Conservation (phyloP, 805 yeast species). For the Suhomyces sp. region DNA sequence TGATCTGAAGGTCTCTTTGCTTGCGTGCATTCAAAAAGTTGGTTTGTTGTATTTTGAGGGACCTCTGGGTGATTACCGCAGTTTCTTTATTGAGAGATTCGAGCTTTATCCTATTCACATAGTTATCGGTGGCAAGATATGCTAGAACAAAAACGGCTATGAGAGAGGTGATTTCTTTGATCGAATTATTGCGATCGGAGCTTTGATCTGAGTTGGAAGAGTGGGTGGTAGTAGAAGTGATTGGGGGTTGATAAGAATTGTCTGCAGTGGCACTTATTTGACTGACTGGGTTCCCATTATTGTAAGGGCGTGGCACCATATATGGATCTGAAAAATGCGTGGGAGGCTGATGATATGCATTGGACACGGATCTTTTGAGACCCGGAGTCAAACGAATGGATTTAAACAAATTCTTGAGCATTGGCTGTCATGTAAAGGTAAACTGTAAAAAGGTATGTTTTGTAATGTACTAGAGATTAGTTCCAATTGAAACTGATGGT, state of each 20-base stretch:
- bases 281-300: not conserved
- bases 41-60: constrained; percentile 43
- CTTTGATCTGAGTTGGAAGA: not conserved
- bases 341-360: not conserved
- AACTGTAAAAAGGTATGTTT: not conserved
- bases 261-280: not conserved
- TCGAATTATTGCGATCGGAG: constrained; percentile 6
- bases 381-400: not conserved
- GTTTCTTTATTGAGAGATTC: constrained; percentile 35
- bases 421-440: not conserved
- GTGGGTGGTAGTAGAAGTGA: not conserved
- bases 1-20: constrained; percentile 49
- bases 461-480: not conserved
- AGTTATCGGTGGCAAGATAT: constrained; percentile 53
- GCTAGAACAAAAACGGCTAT: constrained; percentile 43
- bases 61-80: constrained; percentile 35
- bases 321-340: constrained; percentile 2
- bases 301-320: not conserved
- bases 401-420: not conserved
- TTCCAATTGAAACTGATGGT: not conserved
- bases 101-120: constrained; percentile 37
- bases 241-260: not conserved
- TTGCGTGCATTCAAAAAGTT: constrained; percentile 50
- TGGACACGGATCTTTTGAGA: not conserved
- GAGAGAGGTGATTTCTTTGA: constrained; percentile 41